Evolutionary conservation across 257 asterid genomes (phyloP).

Genomic region (Solanum sejunctum): DNA sequence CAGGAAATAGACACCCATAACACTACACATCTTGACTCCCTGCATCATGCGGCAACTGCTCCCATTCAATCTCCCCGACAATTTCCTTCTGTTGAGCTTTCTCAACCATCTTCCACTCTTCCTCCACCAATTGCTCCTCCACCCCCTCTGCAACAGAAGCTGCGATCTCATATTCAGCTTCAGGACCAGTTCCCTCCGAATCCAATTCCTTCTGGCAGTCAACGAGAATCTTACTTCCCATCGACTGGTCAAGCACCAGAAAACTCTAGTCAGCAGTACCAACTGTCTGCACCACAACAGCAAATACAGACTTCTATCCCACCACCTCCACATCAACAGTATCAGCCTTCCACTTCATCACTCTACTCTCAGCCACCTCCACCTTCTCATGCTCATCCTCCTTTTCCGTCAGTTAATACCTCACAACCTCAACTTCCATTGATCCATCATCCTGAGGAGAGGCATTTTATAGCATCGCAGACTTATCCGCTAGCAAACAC

Average conservation of each 20-base stretch:
- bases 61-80: slow-evolving; percentile 38
- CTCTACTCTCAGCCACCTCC: slow-evolving; percentile 44
- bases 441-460: slow-evolving; percentile 64
- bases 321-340: slow-evolving; percentile 26
- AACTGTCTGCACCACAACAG: slow-evolving; percentile 34
- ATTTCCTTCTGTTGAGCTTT: slow-evolving; percentile 23
- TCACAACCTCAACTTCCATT: slow-evolving; percentile 39
- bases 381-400: slow-evolving; percentile 31
- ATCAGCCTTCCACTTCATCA: slow-evolving; percentile 35
- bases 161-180: slow-evolving; percentile 37
- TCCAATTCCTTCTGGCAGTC: slow-evolving; percentile 41
- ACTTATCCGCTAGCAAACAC: slow-evolving; percentile 31
- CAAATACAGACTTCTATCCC: slow-evolving; percentile 7
- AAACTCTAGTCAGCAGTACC: slow-evolving; percentile 44
- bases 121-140: slow-evolving; percentile 24
- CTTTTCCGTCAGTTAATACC: slow-evolving; percentile 26
- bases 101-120: slow-evolving; percentile 29
- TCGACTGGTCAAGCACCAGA: slow-evolving; percentile 50
- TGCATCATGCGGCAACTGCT: slow-evolving; percentile 29
- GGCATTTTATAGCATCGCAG: slow-evolving; percentile 41
- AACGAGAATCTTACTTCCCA: slow-evolving; percentile 44
- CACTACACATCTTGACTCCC: slow-evolving; percentile 22
- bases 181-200: slow-evolving; percentile 43
- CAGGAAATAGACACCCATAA: slow-evolving; percentile 35
- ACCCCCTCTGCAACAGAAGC: slow-evolving; percentile 34